Conservation (phyloP, 257 asterid species). For the Salvia miltiorrhiza region DNA sequence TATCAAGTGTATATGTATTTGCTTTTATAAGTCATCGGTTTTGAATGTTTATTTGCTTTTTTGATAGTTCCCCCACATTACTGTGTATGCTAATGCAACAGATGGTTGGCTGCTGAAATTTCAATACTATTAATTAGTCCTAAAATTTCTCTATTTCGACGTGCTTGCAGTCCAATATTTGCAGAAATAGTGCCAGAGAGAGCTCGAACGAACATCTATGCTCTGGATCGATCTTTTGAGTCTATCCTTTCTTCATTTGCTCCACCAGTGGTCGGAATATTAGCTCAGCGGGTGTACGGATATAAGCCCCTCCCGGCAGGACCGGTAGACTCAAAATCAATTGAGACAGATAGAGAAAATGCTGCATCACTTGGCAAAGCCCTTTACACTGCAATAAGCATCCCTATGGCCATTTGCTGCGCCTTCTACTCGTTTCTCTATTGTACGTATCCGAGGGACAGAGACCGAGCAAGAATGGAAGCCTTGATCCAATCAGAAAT, state of each 20-base stretch:
- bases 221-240: constrained; percentile 78
- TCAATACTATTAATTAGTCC: not conserved
- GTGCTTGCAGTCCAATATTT: constrained; percentile 64
- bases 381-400: constrained; percentile 80
- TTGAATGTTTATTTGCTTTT: not conserved
- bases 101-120: not conserved
- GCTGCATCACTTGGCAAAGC: constrained; percentile 90
- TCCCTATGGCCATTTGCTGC: constrained; percentile 71
- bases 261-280: constrained; percentile 75
- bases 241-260: constrained; percentile 82
- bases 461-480: constrained; percentile 78
- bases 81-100: not conserved
- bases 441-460: constrained; percentile 73
- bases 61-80: not conserved
- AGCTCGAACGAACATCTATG: constrained; percentile 76
- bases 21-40: not conserved
- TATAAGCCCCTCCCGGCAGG: constrained; percentile 55
- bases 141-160: not conserved
- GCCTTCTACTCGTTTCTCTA: constrained; percentile 67
- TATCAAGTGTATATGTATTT: not conserved
- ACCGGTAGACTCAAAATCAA: constrained; percentile 29
- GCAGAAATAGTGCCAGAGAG: constrained; percentile 85
- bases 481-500: constrained; percentile 57
- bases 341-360: constrained; percentile 65
- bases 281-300: constrained; percentile 68